A percentile compares a stretch with the other conserved stretches of the same genome.
Conservation (phyloP, 805 yeast species). For the Candida chilensis region DNA sequence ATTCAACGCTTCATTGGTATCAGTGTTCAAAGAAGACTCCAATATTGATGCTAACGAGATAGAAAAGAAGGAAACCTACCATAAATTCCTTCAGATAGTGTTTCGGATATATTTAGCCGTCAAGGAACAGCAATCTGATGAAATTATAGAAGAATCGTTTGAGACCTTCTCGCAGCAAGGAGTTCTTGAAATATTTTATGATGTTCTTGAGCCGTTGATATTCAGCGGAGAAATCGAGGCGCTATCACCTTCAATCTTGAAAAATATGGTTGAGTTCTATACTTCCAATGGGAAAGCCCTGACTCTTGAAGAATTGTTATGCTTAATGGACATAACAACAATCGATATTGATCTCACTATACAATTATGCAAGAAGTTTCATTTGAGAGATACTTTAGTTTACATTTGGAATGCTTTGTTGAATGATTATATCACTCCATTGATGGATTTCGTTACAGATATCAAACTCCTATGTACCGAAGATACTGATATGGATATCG, state of each 20-base stretch:
- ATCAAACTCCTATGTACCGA: slow-evolving; percentile 8
- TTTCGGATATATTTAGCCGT: too few relatives aligned
- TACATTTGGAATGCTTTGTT: slow-evolving; percentile 68
- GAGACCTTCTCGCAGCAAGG: slow-evolving; percentile 29
- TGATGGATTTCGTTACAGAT: slow-evolving; percentile 44
- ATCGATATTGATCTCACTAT: slow-evolving; percentile 77
- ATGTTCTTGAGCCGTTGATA: slow-evolving; percentile 42
- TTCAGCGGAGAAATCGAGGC: slow-evolving; percentile 30
- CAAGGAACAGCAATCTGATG: too few relatives aligned
- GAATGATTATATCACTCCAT: slow-evolving; percentile 64
- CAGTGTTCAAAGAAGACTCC: slow-evolving; percentile 23
- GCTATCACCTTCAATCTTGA: slow-evolving; percentile 58
- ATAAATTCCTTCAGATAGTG: too few relatives aligned
- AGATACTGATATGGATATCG: slow-evolving; percentile 4
- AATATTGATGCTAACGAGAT: too few relatives aligned
- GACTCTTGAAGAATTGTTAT: slow-evolving; percentile 56
- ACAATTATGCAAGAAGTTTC: slow-evolving; percentile 44
- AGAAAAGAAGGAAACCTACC: too few relatives aligned
- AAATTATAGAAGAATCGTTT: slow-evolving; percentile 35
- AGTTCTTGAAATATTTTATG: slow-evolving; percentile 34
- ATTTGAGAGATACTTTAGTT: slow-evolving; percentile 51
- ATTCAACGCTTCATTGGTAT: slow-evolving; percentile 40
- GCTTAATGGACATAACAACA: slow-evolving; percentile 55
- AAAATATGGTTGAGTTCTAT: slow-evolving; percentile 48
- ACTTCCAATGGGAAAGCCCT: slow-evolving; percentile 29